Evolutionary conservation across 1,139 yeast species (phyloP), one percentile per base, ranked within the genome.

Genomic region (Hanseniaspora gamundiae): DNA sequence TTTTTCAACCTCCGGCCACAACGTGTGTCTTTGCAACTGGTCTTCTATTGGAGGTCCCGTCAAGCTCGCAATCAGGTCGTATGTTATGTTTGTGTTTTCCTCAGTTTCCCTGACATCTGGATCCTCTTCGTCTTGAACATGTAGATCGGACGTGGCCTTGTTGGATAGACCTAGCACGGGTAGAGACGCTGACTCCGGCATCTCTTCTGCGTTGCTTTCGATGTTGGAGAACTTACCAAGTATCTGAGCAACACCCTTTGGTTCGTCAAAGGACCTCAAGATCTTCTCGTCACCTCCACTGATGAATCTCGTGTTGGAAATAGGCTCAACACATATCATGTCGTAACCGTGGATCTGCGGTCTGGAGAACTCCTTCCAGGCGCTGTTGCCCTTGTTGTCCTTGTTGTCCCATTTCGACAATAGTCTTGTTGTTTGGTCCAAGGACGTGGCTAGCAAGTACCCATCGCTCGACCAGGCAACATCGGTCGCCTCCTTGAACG

Each of bases 271-370:
- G 2, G 87, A 85, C 51, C 99, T 71, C 51, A 91, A 64, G 13
- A 87, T 80, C 65, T 93, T 93, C 58, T 93, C 99, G 59, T 93
- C 99, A 39, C 96, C 98, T 14, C 91, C 97, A 47, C 95, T 85
- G 3, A 88, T 86, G 65, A 84, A 88, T 48, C 74, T 68, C 1
- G 82, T 69, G 39, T 70, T 64, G 20, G 74, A 65, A 21, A 91
- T 62, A 19, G 80, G 71, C 41, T 78, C 78, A n/a, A 84, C 68
- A 51, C 94, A 79, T 39, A 85, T 73, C 96, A 93, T 87, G 59
- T 93, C 97, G 58, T 86, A 93, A 11, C 99, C 99, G 61, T 93
- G 99, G 51, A 93, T 91, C 60, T 93, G 99, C 0, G 98, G 98
- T 53, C 99, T 73, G 1, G 95, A 86, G 61, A 91, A 79, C 59